Evolutionary conservation across 352 stramenopile genomes (phyloP).

Genomic region (Phytophthora melonis): DNA sequence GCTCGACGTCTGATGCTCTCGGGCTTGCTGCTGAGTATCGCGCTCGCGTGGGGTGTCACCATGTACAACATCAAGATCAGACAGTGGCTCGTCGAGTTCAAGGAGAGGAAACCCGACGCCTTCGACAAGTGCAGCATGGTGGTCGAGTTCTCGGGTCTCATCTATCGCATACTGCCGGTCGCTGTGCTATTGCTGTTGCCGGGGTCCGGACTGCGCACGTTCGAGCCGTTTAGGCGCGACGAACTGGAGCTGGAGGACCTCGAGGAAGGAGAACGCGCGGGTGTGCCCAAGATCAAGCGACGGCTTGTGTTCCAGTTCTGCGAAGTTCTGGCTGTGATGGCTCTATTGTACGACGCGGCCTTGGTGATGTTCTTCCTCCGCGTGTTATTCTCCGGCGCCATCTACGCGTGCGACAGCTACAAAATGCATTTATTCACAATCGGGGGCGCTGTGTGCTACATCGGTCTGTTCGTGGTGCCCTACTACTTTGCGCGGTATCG

Average conservation of each 20-base stretch:
- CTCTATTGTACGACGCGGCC: constrained; percentile 49
- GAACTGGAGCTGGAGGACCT: constrained; percentile 19
- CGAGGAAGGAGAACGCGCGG: constrained; percentile 27
- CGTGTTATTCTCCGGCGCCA: constrained; percentile 73
- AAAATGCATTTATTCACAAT: constrained; percentile 25
- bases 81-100: constrained; percentile 39
- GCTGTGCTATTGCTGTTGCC: constrained; percentile 63
- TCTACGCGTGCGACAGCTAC: constrained; percentile 52
- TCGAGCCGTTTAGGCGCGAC: constrained; percentile 75
- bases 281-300: constrained; percentile 66
- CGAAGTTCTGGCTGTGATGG: constrained; percentile 61
- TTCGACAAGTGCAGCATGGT: constrained; percentile 58
- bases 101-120: constrained; percentile 32
- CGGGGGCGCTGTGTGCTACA: constrained; percentile 52
- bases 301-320: constrained; percentile 76
- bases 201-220: constrained; percentile 57
- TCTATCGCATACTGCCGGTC: constrained; percentile 68
- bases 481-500: constrained; percentile 68
- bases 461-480: constrained; percentile 55
- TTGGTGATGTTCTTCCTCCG: constrained; percentile 65
- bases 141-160: constrained; percentile 59
- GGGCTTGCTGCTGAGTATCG: constrained; percentile 42
- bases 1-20: constrained; percentile 58
- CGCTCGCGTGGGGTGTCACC: constrained; percentile 49
- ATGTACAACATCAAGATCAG: constrained; percentile 64